Percentiles rank a stretch among this genome's conserved stretches.
Evolutionary conservation across 345 rosid species (phyloP).

Genomic region (Pugionium cornutum): DNA sequence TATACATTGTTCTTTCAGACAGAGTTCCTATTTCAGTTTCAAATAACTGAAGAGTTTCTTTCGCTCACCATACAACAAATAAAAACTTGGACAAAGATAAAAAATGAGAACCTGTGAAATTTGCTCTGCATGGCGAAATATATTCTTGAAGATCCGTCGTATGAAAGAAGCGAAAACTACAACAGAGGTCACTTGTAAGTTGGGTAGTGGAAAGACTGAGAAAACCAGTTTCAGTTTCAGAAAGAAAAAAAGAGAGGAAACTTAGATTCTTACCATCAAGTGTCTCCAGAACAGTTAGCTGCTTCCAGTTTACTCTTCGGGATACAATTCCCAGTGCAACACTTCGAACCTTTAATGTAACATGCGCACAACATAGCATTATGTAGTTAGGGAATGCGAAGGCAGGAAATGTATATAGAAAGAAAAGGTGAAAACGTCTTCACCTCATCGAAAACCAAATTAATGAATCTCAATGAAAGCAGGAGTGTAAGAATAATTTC

Average conservation of each 20-base stretch:
- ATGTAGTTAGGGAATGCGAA: not conserved
- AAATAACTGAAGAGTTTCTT: constrained; percentile 7
- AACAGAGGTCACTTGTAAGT: constrained; percentile 22
- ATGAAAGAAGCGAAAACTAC: constrained; percentile 83
- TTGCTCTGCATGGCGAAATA: constrained; percentile 89
- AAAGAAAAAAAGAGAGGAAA: constrained; percentile 6
- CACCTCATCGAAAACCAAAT: constrained; percentile 92
- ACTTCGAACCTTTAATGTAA: constrained; percentile 64
- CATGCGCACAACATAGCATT: not conserved
- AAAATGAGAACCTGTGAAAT: constrained; percentile 72
- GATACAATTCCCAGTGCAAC: constrained; percentile 90
- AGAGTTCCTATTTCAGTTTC: not conserved
- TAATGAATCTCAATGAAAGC: constrained; percentile 87
- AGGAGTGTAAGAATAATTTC: constrained; percentile 84
- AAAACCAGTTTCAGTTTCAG: constrained; percentile 4
- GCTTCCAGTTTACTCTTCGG: constrained; percentile 87
- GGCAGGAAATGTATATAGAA: constrained; percentile 10
- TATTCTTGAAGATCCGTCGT: constrained; percentile 84
- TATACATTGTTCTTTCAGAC: too few species aligned
- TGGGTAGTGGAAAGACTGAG: not conserved
- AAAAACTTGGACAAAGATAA: constrained; percentile 4
- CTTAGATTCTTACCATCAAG: constrained; percentile 59
- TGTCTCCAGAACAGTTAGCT: constrained; percentile 74
- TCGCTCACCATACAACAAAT: not conserved
- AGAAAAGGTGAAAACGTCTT: constrained; percentile 13